These are phyloP conservation scores for Verticillium albo-atrum DNA, from an alignment of 2,329 filamentous ascomycete species.

Conservation along the genomic window DNA sequence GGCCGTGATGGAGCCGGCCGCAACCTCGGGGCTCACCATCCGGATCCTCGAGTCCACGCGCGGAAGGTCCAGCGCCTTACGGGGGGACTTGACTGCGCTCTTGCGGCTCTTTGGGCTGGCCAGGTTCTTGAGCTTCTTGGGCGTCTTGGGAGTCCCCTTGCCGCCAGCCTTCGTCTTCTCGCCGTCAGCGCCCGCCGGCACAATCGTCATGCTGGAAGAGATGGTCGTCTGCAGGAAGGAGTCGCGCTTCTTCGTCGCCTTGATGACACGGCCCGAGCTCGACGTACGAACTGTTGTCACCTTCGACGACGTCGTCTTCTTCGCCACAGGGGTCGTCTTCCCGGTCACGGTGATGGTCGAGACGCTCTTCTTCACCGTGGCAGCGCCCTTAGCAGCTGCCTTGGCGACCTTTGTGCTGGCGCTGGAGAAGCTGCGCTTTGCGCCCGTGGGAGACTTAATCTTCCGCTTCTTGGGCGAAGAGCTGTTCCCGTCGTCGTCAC, in stretches of 20 bases:
- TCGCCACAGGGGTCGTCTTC: constrained; percentile 5
- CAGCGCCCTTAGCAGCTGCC: constrained; percentile 23
- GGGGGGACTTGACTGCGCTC: constrained; percentile 12
- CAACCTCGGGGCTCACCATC: constrained; percentile 10
- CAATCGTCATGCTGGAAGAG: constrained; percentile 10
- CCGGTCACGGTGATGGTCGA: constrained; percentile 19
- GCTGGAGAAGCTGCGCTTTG: constrained; percentile 27
- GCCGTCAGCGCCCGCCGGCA: constrained; percentile 6
- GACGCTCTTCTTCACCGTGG: constrained; percentile 29
- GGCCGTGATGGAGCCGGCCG: constrained; percentile 12
- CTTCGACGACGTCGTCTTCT: constrained; percentile 12
- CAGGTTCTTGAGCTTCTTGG: constrained; percentile 5
- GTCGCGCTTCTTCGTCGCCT: constrained; percentile 5
- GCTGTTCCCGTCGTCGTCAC: constrained; percentile 27
- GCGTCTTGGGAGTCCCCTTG: background rate
- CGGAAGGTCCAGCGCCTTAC: constrained; percentile 11
- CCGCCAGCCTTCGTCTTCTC: constrained; percentile 1
- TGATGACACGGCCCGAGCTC: constrained; percentile 12
- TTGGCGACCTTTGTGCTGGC: constrained; percentile 30
- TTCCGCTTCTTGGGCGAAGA: constrained; percentile 40
- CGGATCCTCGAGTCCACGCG: constrained; percentile 9
- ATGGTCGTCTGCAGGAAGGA: constrained; percentile 2
- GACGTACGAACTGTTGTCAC: constrained; percentile 10
- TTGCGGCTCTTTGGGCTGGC: background rate
- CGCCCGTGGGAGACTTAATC: constrained; percentile 31